A percentile compares a stretch with the other conserved stretches of the same genome.
Evolutionary conservation across 164 flowering plant genomes (phyloP).

Genomic region (Nymphaea thermarum): DNA sequence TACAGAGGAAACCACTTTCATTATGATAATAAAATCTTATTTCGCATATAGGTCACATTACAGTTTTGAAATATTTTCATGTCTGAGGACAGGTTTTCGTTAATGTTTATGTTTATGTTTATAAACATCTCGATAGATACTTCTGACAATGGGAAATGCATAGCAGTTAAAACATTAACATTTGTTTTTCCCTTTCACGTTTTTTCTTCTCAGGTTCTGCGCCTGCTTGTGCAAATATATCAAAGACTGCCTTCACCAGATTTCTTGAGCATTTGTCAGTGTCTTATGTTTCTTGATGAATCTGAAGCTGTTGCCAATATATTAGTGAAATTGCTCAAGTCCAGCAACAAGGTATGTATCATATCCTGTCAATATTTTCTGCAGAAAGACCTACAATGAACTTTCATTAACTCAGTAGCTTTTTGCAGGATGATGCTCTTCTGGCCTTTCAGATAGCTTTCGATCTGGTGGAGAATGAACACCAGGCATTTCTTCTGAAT

Average conservation of each 20-base stretch:
- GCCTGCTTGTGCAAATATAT: conserved; percentile 67
- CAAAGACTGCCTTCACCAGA: conserved; percentile 70
- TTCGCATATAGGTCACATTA: too few relatives aligned
- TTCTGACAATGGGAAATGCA: too few relatives aligned
- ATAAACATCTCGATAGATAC: too few relatives aligned
- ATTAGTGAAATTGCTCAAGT: conserved; percentile 58
- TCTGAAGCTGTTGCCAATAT: conserved; percentile 66
- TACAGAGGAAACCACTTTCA: too few relatives aligned
- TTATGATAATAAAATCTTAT: too few relatives aligned
- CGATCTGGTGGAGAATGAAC: conserved; percentile 94
- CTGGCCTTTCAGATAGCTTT: conserved; percentile 92
- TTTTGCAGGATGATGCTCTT: conserved; percentile 57
- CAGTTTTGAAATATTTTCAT: too few relatives aligned
- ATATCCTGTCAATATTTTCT: neutral
- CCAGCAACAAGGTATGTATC: conserved; percentile 30
- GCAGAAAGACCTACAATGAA: neutral
- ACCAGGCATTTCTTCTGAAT: conserved; percentile 85
- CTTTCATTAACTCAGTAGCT: neutral
- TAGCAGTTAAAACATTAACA: neutral
- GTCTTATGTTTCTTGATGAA: conserved; percentile 86
- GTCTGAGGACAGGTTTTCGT: too few relatives aligned
- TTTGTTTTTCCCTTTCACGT: neutral
- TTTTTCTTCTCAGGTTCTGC: conserved; percentile 48
- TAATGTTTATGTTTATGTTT: too few relatives aligned
- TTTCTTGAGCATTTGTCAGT: conserved; percentile 76